phyloP scores from a whole-genome alignment of 2,329 filamentous ascomycete genomes.

The Sporothrix euskadiensis region DNA sequence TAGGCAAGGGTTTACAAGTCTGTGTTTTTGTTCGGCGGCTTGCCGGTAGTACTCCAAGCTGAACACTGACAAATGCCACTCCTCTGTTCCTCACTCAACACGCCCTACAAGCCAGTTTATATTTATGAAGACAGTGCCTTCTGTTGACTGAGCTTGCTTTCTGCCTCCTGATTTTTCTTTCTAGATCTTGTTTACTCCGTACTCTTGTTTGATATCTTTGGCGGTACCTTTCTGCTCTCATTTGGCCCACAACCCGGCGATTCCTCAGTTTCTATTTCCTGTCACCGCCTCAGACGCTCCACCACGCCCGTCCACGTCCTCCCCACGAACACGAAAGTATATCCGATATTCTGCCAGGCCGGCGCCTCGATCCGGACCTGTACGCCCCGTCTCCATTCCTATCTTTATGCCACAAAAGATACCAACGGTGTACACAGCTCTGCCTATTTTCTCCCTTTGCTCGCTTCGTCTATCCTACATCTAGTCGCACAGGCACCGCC shows the following conservation, averaged over 20 bases:
- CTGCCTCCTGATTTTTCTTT: not conserved
- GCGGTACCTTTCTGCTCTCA: not conserved
- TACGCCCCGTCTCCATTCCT: not conserved
- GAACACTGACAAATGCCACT: not conserved
- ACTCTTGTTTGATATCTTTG: not conserved
- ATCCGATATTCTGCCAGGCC: conserved; percentile 18
- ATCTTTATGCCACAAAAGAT: not conserved
- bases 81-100: not conserved
- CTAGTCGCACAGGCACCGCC: not conserved
- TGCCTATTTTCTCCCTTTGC: not conserved
- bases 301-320: not conserved
- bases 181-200: not conserved
- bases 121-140: conserved; percentile 15
- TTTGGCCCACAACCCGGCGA: not conserved
- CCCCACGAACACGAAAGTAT: not conserved
- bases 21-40: not conserved
- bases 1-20: not conserved
- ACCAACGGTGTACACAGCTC: conserved; percentile 21
- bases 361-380: not conserved
- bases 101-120: not conserved
- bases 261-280: not conserved
- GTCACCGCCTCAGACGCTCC: not conserved
- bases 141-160: not conserved
- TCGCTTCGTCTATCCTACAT: conserved; percentile 3
- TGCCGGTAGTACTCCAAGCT: conserved; percentile 5